phyloP scores from a whole-genome alignment of 495 filamentous ascomycete genomes.

The Penicillium coprophilum region DNA sequence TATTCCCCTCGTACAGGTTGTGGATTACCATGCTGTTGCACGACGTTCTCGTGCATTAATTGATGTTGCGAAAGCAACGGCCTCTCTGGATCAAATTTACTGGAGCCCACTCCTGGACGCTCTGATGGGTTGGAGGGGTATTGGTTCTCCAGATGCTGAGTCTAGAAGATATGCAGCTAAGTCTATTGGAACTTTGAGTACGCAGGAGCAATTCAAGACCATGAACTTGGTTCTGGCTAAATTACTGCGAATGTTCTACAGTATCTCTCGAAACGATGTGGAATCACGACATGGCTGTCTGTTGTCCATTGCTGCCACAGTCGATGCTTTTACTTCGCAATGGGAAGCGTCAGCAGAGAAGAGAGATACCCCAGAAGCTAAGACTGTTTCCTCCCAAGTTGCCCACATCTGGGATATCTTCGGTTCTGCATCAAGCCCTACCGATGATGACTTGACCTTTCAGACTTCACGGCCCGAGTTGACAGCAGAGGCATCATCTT shows the following conservation, averaged over 20 bases:
- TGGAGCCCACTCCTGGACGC: conserved; percentile 66
- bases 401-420: conserved; percentile 44
- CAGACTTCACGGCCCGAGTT: conserved; percentile 65
- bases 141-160: conserved; percentile 69
- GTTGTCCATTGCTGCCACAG: conserved; percentile 53
- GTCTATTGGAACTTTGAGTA: conserved; percentile 62
- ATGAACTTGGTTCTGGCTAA: conserved; percentile 36
- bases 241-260: conserved; percentile 45
- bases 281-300: conserved; percentile 69
- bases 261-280: conserved; percentile 57
- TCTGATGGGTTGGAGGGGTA: conserved; percentile 83
- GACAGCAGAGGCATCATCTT: conserved; percentile 62
- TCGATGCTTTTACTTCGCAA: conserved; percentile 35
- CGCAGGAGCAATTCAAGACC: conserved; percentile 31
- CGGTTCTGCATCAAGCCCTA: conserved; percentile 34
- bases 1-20: conserved; percentile 79
- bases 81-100: conserved; percentile 63
- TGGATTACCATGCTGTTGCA: conserved; percentile 92
- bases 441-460: conserved; percentile 45
- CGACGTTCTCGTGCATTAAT: conserved; percentile 77
- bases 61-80: conserved; percentile 68
- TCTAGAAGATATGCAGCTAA: conserved; percentile 70
- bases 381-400: conserved; percentile 26
- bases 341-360: conserved; percentile 10
- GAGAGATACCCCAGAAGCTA: conserved; percentile 19